phyloP scores from a whole-genome alignment of 148 eudicot species.

The Oxyria digyna region DNA sequence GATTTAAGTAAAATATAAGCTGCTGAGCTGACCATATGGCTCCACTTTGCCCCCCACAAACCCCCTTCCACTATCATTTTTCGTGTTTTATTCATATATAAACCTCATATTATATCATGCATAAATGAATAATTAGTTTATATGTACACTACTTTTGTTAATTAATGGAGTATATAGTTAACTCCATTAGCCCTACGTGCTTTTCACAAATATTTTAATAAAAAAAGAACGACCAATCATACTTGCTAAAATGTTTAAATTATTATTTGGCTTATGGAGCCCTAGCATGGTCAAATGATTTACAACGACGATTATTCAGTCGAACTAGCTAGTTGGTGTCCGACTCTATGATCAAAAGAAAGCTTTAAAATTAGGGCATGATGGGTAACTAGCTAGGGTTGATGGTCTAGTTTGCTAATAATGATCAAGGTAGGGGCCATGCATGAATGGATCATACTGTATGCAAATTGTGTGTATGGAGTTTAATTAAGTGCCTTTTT shows the following conservation, averaged over 20 bases:
- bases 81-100: background rate
- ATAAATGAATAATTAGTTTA: no score
- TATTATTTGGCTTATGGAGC: background rate
- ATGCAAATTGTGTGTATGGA: background rate
- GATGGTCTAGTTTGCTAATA: background rate
- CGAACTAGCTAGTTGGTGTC: background rate
- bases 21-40: background rate
- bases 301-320: background rate
- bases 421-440: conserved; percentile 10
- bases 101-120: background rate
- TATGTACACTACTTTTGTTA: background rate
- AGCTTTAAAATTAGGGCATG: no score
- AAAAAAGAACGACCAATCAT: background rate
- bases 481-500: conserved; percentile 3
- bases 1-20: background rate
- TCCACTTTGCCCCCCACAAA: conserved; percentile 5
- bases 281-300: background rate
- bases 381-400: background rate
- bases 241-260: background rate
- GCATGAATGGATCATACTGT: background rate
- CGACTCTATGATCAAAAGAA: no score
- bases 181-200: background rate
- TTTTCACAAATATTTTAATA: background rate
- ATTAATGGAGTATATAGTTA: no score
- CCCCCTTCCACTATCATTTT: background rate